Percentiles rank a stretch among this genome's conserved stretches.
phyloP scores from a whole-genome alignment of 2,329 filamentous ascomycete genomes.

The Albophoma yamanashiensis region DNA sequence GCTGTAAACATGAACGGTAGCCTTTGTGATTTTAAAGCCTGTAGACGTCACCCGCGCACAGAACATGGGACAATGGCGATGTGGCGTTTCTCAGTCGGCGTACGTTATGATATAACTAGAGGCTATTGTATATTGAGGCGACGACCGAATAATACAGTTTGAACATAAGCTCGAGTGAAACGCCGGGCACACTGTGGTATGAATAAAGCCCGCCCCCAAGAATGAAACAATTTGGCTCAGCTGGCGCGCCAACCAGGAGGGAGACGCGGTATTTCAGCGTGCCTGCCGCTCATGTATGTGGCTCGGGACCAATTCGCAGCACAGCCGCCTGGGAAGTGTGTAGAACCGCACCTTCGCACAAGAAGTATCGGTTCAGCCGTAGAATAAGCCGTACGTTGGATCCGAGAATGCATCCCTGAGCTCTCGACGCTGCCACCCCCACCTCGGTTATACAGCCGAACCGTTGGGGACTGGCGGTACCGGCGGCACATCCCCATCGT shows the following conservation, averaged over 20 bases:
- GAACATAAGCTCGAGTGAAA: neutral
- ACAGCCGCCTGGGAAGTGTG: neutral
- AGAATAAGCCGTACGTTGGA: neutral
- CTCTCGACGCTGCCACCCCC: neutral
- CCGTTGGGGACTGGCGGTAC: slow-evolving; percentile 35
- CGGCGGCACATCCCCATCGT: slow-evolving; percentile 21
- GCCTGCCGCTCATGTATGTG: neutral
- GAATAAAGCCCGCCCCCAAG: neutral
- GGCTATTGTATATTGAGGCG: neutral
- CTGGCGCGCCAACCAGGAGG: neutral
- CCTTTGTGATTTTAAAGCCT: neutral
- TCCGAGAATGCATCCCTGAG: neutral
- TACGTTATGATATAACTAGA: neutral
- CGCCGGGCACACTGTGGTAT: neutral
- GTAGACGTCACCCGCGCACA: neutral
- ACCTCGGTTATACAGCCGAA: slow-evolving; percentile 5
- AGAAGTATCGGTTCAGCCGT: slow-evolving; percentile 6
- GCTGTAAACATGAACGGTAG: slow-evolving; percentile 31
- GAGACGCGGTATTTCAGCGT: neutral
- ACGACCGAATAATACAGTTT: neutral
- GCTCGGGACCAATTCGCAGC: neutral
- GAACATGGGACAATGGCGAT: neutral
- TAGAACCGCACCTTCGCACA: neutral
- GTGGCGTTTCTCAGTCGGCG: neutral
- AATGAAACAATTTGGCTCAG: neutral